Evolutionary conservation across 164 flowering plant species (phyloP).

Genomic region (Santalum album): DNA sequence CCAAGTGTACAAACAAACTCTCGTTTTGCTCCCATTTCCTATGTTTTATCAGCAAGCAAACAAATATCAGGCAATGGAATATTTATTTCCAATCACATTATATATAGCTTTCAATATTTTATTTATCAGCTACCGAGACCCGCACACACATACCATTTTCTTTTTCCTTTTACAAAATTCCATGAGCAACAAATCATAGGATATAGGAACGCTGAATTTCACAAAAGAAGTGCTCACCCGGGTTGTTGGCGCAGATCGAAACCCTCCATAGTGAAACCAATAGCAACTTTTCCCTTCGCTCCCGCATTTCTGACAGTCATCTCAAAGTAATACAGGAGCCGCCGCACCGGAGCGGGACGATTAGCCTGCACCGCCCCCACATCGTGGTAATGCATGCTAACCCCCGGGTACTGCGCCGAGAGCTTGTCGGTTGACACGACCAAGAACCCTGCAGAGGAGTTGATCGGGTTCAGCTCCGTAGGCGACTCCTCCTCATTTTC

Average conservation of each 20-base stretch:
- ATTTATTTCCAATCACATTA: too few relatives aligned
- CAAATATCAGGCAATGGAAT: too few relatives aligned
- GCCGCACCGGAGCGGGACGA: constrained; percentile 62
- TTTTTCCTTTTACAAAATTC: too few relatives aligned
- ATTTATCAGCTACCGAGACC: too few relatives aligned
- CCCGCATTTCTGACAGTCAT: constrained; percentile 76
- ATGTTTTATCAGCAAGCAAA: too few relatives aligned
- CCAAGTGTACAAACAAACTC: too few relatives aligned
- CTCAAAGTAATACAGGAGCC: constrained; percentile 82
- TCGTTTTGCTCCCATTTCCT: too few relatives aligned
- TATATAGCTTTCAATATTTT: too few relatives aligned
- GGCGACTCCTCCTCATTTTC: constrained; percentile 50
- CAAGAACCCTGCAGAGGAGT: constrained; percentile 77
- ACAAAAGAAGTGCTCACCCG: constrained; percentile 43
- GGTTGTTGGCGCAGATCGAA: constrained; percentile 88
- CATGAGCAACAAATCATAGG: too few relatives aligned
- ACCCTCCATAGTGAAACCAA: constrained; percentile 65
- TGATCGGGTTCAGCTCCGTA: constrained; percentile 70
- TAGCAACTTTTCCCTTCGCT: constrained; percentile 69
- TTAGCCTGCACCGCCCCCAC: constrained; percentile 91
- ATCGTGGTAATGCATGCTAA: constrained; percentile 73
- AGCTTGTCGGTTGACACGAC: constrained; percentile 74
- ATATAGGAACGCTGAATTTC: too few relatives aligned
- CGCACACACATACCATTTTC: too few relatives aligned
- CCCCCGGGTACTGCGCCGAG: constrained; percentile 59